Base-by-base conservation (phyloP, 345 rosid genomes). In the Eucalyptus polybractea region DNA sequence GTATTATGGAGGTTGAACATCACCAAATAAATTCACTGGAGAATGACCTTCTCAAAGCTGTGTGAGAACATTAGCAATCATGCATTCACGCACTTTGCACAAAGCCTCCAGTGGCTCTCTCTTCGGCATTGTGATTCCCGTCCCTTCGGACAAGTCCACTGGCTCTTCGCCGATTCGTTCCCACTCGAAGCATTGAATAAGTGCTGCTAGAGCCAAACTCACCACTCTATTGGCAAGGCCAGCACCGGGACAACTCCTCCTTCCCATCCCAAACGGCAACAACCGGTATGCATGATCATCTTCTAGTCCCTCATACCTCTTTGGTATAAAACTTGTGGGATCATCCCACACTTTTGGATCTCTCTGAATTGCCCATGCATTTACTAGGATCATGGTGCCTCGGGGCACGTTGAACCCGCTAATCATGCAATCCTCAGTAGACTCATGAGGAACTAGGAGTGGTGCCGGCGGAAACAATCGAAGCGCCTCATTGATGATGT, bases 181-280 rank as follows among this genome's bases (percentile, higher is more conserved):
- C 95, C 97, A 95, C 25, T 96, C 95, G 89, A 96, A 94, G 88
- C 95, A 93, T 60, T 96, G 95, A 88, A 96, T 92, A 89, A 94
- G 87, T 1, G 91, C 45, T 44, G 40, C 5, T 37, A 37, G 40
- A 37, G 40, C 88, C 62, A 91, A 88, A 8, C 92, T 89, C 83
- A 94, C 45, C 13, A 92, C 88, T 49, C 91, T 88, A 8, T 90
- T 90, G 13, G 94, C 98, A 5, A 95, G 80, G 7, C 91, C 94
- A 45, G 92, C 92, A 7, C 95, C 96, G 17, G 94, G 97, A 87
- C 95, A 94, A 0, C 94, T 90, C 50, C 95, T 90, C 86, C 95
- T 91, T 44, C 97, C 96, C 50, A 90, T 33, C 27, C 98, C 98
- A 91, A 96, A 95, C 7, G 96, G 94, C 86, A 94, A 5, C 31